Evolutionary conservation across 352 stramenopile species (phyloP), one percentile per base, ranked within the genome.

Genomic region (Pythium brassicae): DNA sequence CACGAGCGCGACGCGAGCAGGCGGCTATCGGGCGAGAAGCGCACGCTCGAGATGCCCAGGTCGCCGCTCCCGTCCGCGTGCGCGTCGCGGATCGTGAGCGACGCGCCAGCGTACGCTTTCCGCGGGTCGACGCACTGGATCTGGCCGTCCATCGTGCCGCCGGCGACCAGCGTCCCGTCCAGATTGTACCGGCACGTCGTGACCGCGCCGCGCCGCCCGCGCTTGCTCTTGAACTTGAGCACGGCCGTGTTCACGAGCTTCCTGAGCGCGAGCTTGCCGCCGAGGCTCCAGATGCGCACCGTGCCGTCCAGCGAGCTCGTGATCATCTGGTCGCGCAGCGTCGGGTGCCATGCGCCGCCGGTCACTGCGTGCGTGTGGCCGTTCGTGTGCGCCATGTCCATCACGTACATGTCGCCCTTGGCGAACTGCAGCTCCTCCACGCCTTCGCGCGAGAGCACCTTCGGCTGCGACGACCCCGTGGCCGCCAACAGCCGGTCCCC

Each of bases 371-470:
- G 80, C 35, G 85, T 94, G 62, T 94, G 85, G 9, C 85, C 85
- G 27, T 86, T 86, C 12, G 85, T 94, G 53, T 92, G 75, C 0
- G 71, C 76, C 85, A 94, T 94, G 56, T 94, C 85, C 32, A 92
- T 71, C 20, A 93, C 76, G 61, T 94, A 94, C 82, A 92, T 92
- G 58, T 94, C 84, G 26, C 84, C 84, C 46, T 86, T 91, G 20
- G 78, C 76, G 40, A 92, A 91, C 40, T 94, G 82, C 0, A 92
- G 40, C 61, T 92, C 78, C 37, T 87, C 78, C 7, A 92, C 78
- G 23, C 84, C 84, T 72, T 94, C 84, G 22, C 84, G 74, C 9
- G 74, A 78, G 39, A 94, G 61, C 23, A 94, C 62, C 53, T 92
- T 92, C 0, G 84, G 80, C 49, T 92, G 82, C 20, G 80, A 88